Evolutionary conservation across 139 green algal genomes (phyloP), one percentile per base, ranked within the genome.

Genomic region (Picochlorum sp.): DNA sequence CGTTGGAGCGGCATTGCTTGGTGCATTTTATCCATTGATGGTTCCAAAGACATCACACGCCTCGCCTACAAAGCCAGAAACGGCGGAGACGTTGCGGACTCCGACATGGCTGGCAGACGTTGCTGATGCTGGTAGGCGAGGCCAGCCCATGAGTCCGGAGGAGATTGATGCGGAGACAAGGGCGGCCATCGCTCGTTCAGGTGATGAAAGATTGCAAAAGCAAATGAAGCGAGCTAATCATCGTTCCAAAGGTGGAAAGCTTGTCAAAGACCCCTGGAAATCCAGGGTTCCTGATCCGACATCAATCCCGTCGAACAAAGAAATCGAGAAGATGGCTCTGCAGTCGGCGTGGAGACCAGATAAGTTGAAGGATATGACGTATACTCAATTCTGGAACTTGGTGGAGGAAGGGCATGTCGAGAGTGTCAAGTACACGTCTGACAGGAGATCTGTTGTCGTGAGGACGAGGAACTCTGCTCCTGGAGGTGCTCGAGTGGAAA

Each of bases 341-440:
- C 50, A 77, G 58, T 76, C 71, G n/a, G 47, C 66, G 4, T 82
- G 75, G 78, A 70, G 72, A 14, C 26, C 47, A 6, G 76, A 84
- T 26, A 71, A 69, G 49, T 49, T 84, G 15, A 67, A 64, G 15
- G 66, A 76, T 5, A 67, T 95, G 65, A 84, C 75, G 5, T 96
- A 96, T 81, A 93, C 89, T 15, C 88, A 95, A 79, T 82, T 96
- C 52, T 93, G 87, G 81, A 67, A 68, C 14, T 77, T 90, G 38
- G 64, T 88, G 38, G 51, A 68, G 28, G 85, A 95, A 73, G 71
- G 82, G 2, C 64, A 82, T 24, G 71, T 95, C 4, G 80, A 89
- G 14, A 65, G 61, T 71, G 79, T 75, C 2, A 54, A 41, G 38
- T 82, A 69, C 49, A 70, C 76, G 2, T 10, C 68, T 0, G 84